Evolutionary conservation across 345 rosid genomes (phyloP), one percentile per base, ranked within the genome.

Genomic region (Gossypioides kirkii): DNA sequence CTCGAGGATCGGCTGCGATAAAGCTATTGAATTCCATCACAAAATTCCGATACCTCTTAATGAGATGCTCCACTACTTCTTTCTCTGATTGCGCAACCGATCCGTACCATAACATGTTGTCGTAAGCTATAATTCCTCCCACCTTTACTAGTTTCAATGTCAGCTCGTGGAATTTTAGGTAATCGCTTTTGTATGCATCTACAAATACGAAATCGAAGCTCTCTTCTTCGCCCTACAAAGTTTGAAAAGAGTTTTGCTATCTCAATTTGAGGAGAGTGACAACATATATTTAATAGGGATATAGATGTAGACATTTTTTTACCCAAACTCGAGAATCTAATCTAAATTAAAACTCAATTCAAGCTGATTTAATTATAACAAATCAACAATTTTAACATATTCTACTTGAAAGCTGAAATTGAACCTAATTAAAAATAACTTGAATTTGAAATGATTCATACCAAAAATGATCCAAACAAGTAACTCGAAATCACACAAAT

Each of bases 211-310:
- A 69, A 69, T 69, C 45, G 6, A 49, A 69, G 17, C 14, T 50
- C 16, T 10, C 72, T 69, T 69, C 72, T 49, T 50, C 72, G 0
- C 59, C 72, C 72, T 68, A 18, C 70, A 65, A 64, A 64, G 17
- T 12, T 42, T 11, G 7, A 10, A 41, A 12, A 10, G 13, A 14
- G 17, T 14, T 3, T 7, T 10, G 11, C 11, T 43, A 43, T 43
- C 46, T 10, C 9, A 43, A 9, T 8, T 43, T 10, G 46, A 49
- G 54, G 54, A 14, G 7, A 49, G 18, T 16, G 54, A 46, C 50
- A 12, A 2, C 0, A 20, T 8, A 12, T 55, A 9, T 10, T 8
- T 55, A 32, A 32, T 32, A 32, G 38, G 38, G 38, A 32, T 32
- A 32, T 32, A 5, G 4, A 32, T 32, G 38, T 32, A 32, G 36